Percentiles rank a stretch among this genome's conserved stretches.
Conservation (phyloP, 1,284 basidiomycete species). For the Crepidotus sp. region DNA sequence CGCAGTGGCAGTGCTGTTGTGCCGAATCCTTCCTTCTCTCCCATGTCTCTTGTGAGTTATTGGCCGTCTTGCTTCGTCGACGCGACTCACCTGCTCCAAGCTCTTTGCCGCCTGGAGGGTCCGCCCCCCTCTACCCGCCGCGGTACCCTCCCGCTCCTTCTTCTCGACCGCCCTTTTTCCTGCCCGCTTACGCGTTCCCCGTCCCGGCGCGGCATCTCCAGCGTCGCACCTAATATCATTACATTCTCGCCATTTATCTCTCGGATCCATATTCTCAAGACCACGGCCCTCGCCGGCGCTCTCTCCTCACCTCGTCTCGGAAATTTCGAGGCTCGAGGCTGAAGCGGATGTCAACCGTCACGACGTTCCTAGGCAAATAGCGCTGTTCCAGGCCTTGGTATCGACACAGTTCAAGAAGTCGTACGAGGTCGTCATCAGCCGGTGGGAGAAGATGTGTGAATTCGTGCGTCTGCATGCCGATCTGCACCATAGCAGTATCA, state of each 20-base stretch:
- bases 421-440: constrained; percentile 60
- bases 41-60: constrained; percentile 10
- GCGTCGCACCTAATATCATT: constrained; percentile 13
- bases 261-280: constrained; percentile 46
- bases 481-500: constrained; percentile 11
- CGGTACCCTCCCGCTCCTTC: constrained; percentile 11
- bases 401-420: constrained; percentile 57
- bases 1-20: background rate
- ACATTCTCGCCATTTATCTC: constrained; percentile 30
- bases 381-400: constrained; percentile 57
- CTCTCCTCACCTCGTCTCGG: constrained; percentile 55
- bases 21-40: too few species aligned
- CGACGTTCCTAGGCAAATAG: constrained; percentile 59
- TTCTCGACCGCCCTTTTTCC: constrained; percentile 11
- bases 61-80: background rate
- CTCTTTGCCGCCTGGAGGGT: constrained; percentile 15
- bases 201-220: constrained; percentile 10
- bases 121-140: constrained; percentile 4
- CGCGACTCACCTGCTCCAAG: constrained; percentile 12
- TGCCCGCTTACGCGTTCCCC: constrained; percentile 15
- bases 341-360: constrained; percentile 64
- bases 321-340: constrained; percentile 62
- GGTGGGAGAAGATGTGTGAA: constrained; percentile 76
- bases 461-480: constrained; percentile 45
- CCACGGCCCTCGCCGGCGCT: constrained; percentile 41